Base-by-base conservation (phyloP, 2,329 filamentous ascomycete species). In the Fusarium temperatum region DNA sequence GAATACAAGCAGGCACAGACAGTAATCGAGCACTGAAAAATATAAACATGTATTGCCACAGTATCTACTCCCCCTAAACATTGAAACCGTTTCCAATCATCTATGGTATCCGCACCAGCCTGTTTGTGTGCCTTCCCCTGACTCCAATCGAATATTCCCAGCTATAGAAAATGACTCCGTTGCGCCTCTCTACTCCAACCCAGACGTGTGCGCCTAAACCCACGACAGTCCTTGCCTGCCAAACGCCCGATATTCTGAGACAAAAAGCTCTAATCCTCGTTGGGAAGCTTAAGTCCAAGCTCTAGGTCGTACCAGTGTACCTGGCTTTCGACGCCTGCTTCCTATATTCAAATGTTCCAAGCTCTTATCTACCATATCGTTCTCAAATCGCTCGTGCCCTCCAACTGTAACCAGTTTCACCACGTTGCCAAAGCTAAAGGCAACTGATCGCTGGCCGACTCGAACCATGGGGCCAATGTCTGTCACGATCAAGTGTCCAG, bases 361-460 rank as follows among this genome's bases (percentile, higher is more conserved):
- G 41, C 78, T 73, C 18, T 61, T 75, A 6, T 78, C 75, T 54
- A 77, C 82, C 28, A 76, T 77, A 32, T 80, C 80, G 22, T 77
- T 82, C 48, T 91, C 89, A 75, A 92, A 93, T 38, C 88, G 85
- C 78, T 93, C 91, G 71, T 89, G 87, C 11, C 91, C 80, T 7
- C 82, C 92, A 11, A 92, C 84, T 5, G 89, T 89, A 63, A 95
- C 87, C 57, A 95, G 83, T 81, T 94, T 95, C 77, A 95, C 86
- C 3, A 89, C 86, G 74, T 94, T 93, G 18, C 93, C 93, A 67
- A 95, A 90, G 0, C 88, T 92, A 36, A 95, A 87, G 0, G 90
- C 93, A 7, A 94, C 86, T 57, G 91, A 92, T 51, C 87, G 86
- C 54, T 88, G 87, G 18, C 93, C 93, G 3, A 94, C 83, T 59